Base-by-base conservation (phyloP, 2,329 filamentous ascomycete genomes). In the Clonostachys rhizophaga region DNA sequence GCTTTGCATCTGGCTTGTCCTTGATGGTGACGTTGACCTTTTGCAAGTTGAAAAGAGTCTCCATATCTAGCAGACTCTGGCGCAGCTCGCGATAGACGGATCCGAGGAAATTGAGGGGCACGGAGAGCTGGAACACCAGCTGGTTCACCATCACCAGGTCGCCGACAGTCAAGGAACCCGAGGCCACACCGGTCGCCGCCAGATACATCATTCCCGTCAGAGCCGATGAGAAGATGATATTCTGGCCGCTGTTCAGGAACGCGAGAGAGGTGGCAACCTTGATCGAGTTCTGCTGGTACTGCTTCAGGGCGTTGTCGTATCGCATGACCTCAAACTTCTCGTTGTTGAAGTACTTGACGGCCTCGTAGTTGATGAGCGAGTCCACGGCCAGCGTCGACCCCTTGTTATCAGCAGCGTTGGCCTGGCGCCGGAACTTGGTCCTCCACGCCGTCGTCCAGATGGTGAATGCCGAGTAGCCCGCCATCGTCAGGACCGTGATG, bases 301-400 rank as follows among this genome's bases (percentile, higher is more conserved):
- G 79, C 54, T 84, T 79, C 20, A 99, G 74, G 0, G 94, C 91
- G 57, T 85, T 82, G 66, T 97, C 91, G 64, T 99, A 99, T 40
- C 94, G 83, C 34, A 81, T 79, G 40, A 96, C 89, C 70, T 99
- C 94, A 55, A 91, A 97, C 54, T 87, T 89, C 62, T 99, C 95
- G 60, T 99, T 99, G 73, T 99, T 99, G 72, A 97, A 99, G 71
- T 97, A 96, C 69, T 99, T 99, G 62, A 99, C 94, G 13, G 95
- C 92, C 68, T 99, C 94, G 61, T 96, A 99, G 71, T 99, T 99
- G 74, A 99, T 96, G 44, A 99, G 73, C 1, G 91, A 96, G 69
- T 99, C 94, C 2, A 97, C 91, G 0, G 92, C 92, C 8, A 97
- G 90, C 0, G 92, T 97, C 1, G 92, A 95, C 0, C 90, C 94